Evolutionary conservation across 163 green algal genomes (phyloP), one percentile per base, ranked within the genome.

Genomic region (Chlamydomonas reinhardtii): DNA sequence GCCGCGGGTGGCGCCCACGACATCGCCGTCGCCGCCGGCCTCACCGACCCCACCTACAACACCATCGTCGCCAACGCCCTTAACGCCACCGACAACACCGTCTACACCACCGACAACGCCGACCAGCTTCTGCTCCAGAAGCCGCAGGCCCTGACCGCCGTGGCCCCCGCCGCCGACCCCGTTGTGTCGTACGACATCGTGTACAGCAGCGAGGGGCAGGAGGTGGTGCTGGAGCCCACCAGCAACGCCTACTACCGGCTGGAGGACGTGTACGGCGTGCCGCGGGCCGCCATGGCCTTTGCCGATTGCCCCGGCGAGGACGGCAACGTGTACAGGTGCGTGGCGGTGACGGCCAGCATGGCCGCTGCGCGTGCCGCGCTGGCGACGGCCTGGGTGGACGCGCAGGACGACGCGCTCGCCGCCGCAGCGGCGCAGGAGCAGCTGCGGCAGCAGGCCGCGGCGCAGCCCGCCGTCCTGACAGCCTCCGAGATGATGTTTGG

Each of bases 321-420:
- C 32, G 78, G 78, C 31, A 85, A 70, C 66, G 19, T n/a, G 31
- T 85, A 85, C 66, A 29, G 17, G 2, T 85, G 66, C 68, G 66
- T 85, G 11, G 52, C 35, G 19, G 78, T 85, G 27, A 52, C 66
- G 2, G 61, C 29, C 31, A 61, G 31, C 16, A 32, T 56, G 32
- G 4, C 52, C 48, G 66, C 52, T 11, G 19, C 37, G 17, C 66
- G 78, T 29, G 32, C 31, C 4, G 64, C 56, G 31, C 66, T 17
- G 48, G 66, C 76, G 52, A 66, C 31, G 20, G 66, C 66, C 0
- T 76, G 78, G 65, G 2, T 85, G 20, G 12, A 85, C 29, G 78
- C 43, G 29, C 78, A 76, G 43, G 8, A 48, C 4, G 71, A 29
- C 20, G 27, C 11, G 12, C 48, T 9, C 48, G 48, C 48, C 14